Evolutionary conservation across 306 rosid genomes (phyloP).

Genomic region (Ochetophila trinervis): DNA sequence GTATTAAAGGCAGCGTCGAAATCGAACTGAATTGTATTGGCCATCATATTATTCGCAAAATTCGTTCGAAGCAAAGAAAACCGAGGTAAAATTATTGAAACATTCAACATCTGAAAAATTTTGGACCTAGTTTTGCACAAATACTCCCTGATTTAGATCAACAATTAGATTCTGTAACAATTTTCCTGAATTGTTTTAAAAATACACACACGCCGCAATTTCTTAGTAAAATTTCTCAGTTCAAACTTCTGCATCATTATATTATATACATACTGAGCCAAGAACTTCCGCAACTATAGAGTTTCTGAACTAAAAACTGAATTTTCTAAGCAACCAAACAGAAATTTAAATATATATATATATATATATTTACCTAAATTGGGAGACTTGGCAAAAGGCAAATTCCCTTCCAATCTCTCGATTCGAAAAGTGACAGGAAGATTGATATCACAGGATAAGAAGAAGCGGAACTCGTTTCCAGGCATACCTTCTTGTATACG

Average conservation of each 20-base stretch:
- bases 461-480: conserved; percentile 92
- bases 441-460: conserved; percentile 92
- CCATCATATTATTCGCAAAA: too few relatives aligned
- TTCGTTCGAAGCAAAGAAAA: too few relatives aligned
- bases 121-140: not conserved
- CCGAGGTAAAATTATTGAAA: too few relatives aligned
- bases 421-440: conserved; percentile 83
- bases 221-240: too few relatives aligned
- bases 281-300: too few relatives aligned
- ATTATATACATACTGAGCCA: too few relatives aligned
- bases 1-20: too few relatives aligned
- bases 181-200: not conserved
- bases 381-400: conserved; percentile 47
- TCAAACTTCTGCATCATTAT: too few relatives aligned
- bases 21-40: too few relatives aligned
- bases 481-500: conserved; percentile 32
- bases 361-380: conserved; percentile 42
- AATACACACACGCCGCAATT: too few relatives aligned
- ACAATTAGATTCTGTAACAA: too few relatives aligned
- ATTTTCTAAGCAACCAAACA: conserved; percentile 5
- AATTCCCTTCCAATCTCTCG: conserved; percentile 73
- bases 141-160: not conserved
- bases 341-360: not conserved
- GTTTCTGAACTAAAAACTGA: not conserved
- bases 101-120: not conserved